Evolutionary conservation across 2,329 filamentous ascomycete species (phyloP).

Genomic region (Calycina herbarum): DNA sequence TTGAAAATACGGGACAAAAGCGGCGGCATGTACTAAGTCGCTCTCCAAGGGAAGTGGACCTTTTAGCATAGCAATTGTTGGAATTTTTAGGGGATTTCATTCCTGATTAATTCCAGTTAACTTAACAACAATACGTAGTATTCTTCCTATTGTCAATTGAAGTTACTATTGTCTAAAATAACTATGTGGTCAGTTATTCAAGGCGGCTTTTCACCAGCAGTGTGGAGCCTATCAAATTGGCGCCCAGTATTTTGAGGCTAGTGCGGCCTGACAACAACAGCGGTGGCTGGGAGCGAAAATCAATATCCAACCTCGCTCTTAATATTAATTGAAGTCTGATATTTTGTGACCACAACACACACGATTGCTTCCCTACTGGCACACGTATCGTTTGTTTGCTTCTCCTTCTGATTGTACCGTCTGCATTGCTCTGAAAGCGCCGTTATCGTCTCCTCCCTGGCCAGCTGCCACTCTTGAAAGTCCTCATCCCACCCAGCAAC

Average conservation of each 20-base stretch:
- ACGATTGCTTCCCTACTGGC: constrained; percentile 7
- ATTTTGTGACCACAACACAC: neutral
- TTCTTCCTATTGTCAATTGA: neutral
- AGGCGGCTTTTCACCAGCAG: neutral
- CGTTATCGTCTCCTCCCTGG: neutral
- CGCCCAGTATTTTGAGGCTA: neutral
- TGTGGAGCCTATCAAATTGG: constrained; percentile 1
- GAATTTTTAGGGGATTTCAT: too few species aligned
- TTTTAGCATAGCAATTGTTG: too few species aligned
- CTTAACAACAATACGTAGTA: neutral
- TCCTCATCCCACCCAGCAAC: neutral
- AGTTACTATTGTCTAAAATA: neutral
- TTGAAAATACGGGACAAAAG: neutral
- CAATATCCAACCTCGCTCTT: constrained; percentile 3
- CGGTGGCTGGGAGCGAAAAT: constrained; percentile 8
- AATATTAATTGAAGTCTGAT: neutral
- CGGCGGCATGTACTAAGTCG: neutral
- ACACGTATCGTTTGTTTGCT: constrained; percentile 5
- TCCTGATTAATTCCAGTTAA: too few species aligned
- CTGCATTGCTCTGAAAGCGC: neutral
- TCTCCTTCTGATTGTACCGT: neutral
- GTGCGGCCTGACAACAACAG: constrained; percentile 1
- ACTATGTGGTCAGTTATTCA: neutral
- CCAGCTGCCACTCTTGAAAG: neutral
- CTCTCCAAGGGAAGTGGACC: neutral